phyloP scores from a whole-genome alignment of 306 rosid genomes.

The Cucumis cinereus region DNA sequence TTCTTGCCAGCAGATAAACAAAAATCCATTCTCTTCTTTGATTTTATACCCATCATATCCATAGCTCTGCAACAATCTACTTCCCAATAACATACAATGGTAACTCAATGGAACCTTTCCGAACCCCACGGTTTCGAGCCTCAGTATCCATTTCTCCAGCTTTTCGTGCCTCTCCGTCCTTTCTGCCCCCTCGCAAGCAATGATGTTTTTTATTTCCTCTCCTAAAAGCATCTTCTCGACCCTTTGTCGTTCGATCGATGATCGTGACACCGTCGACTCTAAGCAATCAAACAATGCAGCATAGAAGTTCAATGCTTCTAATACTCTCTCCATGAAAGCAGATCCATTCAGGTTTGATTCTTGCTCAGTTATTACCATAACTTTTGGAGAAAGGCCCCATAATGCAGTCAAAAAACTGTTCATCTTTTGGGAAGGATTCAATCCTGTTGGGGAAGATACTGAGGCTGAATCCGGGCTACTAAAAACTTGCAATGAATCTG shows the following conservation, averaged over 20 bases:
- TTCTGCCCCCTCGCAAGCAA: constrained; percentile 68
- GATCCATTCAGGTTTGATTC: constrained; percentile 72
- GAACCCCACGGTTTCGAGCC: constrained; percentile 62
- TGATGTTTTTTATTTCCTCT: constrained; percentile 68
- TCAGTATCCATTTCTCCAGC: constrained; percentile 53
- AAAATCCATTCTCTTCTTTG: constrained; percentile 33
- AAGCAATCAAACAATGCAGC: constrained; percentile 69
- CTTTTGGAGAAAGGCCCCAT: constrained; percentile 46
- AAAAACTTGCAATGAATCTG: constrained; percentile 36
- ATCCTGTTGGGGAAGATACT: constrained; percentile 44
- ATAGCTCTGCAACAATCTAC: constrained; percentile 28
- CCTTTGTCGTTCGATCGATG: constrained; percentile 42
- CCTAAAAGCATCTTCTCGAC: constrained; percentile 67
- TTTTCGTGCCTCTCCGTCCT: constrained; percentile 72
- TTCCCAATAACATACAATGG: constrained; percentile 39
- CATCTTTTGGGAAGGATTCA: constrained; percentile 63
- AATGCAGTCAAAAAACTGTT: constrained; percentile 38
- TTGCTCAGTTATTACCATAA: constrained; percentile 71
- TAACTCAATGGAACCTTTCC: constrained; percentile 38
- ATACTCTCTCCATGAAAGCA: constrained; percentile 50
- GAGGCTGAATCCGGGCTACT: constrained; percentile 43
- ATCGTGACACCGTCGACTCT: constrained; percentile 50
- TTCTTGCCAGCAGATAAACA: constrained; percentile 49
- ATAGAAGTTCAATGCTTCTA: constrained; percentile 44
- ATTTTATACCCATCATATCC: constrained; percentile 44